Conservation (phyloP, 2,329 filamentous ascomycete genomes). For the Didymellaceae sp. region DNA sequence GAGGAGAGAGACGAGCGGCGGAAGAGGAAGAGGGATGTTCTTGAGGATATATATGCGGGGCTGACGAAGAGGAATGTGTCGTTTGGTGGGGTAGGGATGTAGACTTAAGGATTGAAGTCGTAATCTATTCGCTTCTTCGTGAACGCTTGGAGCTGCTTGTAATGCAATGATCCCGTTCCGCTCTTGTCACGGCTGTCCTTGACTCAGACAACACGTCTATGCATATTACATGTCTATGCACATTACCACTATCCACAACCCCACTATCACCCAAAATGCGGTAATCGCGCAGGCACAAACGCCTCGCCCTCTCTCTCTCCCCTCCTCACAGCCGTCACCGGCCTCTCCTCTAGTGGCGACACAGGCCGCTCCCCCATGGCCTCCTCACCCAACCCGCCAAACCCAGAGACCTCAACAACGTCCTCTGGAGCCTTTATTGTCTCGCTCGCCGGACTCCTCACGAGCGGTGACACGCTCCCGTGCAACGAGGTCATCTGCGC, state of each 20-base stretch:
- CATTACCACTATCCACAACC: neutral
- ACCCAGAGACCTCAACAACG: slow-evolving; percentile 27
- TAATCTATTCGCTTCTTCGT: no score
- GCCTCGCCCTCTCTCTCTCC: slow-evolving; percentile 20
- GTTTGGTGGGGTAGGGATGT: slow-evolving; percentile 49
- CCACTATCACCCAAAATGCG: slow-evolving; percentile 35
- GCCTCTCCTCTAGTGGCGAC: no score
- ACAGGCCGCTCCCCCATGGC: no score
- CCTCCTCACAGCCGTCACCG: neutral
- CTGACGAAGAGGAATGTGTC: slow-evolving; percentile 76
- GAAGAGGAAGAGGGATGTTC: slow-evolving; percentile 75
- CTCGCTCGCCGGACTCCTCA: slow-evolving; percentile 28
- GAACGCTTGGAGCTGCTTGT: no score
- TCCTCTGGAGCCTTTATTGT: slow-evolving; percentile 13
- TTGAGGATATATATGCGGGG: slow-evolving; percentile 81
- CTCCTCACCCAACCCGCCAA: slow-evolving; percentile 4
- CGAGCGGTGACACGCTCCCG: slow-evolving; percentile 22
- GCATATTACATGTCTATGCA: neutral
- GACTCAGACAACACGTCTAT: neutral
- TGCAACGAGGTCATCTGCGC: slow-evolving; percentile 17
- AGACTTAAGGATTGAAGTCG: no score
- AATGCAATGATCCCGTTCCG: no score
- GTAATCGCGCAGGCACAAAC: slow-evolving; percentile 47
- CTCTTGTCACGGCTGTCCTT: no score
- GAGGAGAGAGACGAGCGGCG: slow-evolving; percentile 42